A percentile compares a stretch with the other conserved stretches of the same genome.
phyloP scores from a whole-genome alignment of 148 eudicot species.

The Silene conica region DNA sequence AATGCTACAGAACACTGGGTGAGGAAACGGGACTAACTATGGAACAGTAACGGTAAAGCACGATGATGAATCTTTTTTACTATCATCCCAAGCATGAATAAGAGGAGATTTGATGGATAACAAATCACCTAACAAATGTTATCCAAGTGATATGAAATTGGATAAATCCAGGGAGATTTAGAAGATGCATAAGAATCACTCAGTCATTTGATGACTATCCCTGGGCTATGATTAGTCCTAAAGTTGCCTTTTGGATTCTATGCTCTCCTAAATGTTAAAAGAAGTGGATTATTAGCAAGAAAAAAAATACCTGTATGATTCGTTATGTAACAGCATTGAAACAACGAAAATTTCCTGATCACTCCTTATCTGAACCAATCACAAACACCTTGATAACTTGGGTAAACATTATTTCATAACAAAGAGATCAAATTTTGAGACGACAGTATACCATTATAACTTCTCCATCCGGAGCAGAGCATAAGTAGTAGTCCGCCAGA shows the following conservation, averaged over 20 bases:
- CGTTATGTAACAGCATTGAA: constrained; percentile 56
- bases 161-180: neutral
- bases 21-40: neutral
- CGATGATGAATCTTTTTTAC: neutral
- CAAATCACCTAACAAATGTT: neutral
- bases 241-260: constrained; percentile 1
- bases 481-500: constrained; percentile 39
- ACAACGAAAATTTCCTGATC: constrained; percentile 70
- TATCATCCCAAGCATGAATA: neutral
- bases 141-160: neutral
- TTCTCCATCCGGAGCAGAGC: constrained; percentile 70
- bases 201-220: neutral
- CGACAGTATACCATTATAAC: constrained; percentile 48
- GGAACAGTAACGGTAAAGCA: neutral
- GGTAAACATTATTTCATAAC: neutral
- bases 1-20: neutral
- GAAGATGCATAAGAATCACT: constrained; percentile 1
- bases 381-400: constrained; percentile 1
- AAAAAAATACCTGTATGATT: constrained; percentile 47
- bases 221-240: neutral
- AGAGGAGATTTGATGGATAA: neutral
- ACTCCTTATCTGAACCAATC: constrained; percentile 48
- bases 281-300: neutral
- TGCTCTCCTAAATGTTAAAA: neutral
- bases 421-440: neutral